Conservation (phyloP, 352 stramenopile species). For the Phytophthora idaei region DNA sequence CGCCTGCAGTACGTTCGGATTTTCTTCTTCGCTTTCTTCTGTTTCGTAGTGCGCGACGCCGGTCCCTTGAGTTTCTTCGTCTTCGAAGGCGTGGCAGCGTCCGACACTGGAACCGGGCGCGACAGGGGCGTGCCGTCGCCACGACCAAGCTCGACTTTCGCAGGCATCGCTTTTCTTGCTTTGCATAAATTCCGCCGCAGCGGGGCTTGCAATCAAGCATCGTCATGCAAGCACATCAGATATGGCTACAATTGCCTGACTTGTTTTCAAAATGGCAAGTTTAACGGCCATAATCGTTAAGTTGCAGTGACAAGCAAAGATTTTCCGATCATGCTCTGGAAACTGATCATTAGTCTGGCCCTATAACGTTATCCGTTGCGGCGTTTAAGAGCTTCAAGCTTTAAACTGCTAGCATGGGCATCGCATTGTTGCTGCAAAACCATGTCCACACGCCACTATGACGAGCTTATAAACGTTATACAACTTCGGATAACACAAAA, state of each 20-base stretch:
- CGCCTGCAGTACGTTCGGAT: constrained; percentile 30
- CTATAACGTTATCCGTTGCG: too few relatives aligned
- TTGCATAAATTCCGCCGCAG: too few relatives aligned
- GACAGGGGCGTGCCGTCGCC: constrained; percentile 6
- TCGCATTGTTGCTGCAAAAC: too few relatives aligned
- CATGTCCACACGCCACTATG: too few relatives aligned
- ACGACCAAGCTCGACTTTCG: not conserved
- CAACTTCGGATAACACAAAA: not conserved
- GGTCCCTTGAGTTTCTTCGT: constrained; percentile 4
- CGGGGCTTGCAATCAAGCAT: constrained; percentile 11
- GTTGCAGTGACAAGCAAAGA: constrained; percentile 19
- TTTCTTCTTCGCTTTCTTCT: constrained; percentile 18
- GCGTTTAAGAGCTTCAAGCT: too few relatives aligned
- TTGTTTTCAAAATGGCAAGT: constrained; percentile 6
- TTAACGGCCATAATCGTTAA: constrained; percentile 26
- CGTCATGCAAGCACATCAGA: constrained; percentile 8
- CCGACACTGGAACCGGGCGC: not conserved
- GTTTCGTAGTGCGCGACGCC: constrained; percentile 1
- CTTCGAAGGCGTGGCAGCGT: constrained; percentile 3
- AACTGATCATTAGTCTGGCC: too few relatives aligned
- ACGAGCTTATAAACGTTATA: not conserved
- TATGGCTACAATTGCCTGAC: constrained; percentile 16
- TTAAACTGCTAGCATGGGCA: too few relatives aligned
- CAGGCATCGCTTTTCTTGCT: not conserved
- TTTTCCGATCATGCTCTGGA: too few relatives aligned